Evolutionary conservation across 176 grass and related monocot species (phyloP).

Genomic region (Alopecurus myosuroides): DNA sequence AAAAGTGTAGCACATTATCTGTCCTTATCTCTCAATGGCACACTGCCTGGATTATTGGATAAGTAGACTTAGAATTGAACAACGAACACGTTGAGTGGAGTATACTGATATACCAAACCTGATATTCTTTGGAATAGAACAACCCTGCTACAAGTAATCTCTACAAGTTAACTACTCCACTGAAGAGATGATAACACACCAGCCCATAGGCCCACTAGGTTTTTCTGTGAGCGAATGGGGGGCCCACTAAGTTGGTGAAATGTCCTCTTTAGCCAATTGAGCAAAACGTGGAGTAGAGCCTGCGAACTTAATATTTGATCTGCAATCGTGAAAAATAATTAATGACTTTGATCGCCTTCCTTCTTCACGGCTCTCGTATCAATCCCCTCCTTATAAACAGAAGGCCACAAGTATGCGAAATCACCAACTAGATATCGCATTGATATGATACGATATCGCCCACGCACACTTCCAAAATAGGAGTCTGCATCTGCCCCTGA

Average conservation of each 20-base stretch:
- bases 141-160: neutral
- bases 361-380: neutral
- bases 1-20: neutral
- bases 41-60: neutral
- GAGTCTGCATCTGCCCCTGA: neutral
- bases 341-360: neutral
- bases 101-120: conserved; percentile 13
- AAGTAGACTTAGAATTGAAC: conserved; percentile 28
- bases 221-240: neutral
- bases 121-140: neutral
- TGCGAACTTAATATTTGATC: neutral
- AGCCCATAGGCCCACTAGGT: neutral
- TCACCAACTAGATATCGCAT: neutral
- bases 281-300: neutral
- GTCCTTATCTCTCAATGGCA: neutral
- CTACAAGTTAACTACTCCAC: neutral
- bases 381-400: neutral
- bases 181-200: neutral
- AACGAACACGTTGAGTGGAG: conserved; percentile 11
- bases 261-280: neutral
- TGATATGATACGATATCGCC: neutral
- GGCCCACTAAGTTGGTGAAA: neutral
- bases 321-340: neutral
- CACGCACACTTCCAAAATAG: neutral
- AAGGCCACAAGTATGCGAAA: neutral